phyloP scores from a whole-genome alignment of 108 stramenopile species.

The Nannochloropsis salina region DNA sequence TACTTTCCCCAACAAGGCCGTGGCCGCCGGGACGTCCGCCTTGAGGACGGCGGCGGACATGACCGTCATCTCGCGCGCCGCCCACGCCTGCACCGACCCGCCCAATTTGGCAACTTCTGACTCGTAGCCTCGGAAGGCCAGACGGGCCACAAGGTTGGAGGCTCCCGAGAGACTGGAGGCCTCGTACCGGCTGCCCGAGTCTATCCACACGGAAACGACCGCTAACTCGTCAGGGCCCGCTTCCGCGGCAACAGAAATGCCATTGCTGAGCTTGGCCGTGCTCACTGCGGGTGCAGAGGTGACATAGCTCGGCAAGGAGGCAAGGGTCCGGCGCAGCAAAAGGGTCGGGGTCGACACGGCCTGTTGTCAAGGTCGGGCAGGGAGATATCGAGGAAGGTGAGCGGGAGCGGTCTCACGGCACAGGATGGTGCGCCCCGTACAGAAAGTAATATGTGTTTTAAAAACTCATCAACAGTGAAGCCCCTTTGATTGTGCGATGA shows the following conservation, averaged over 20 bases:
- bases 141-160: conserved; percentile 94
- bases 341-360: not conserved
- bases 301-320: conserved; percentile 16
- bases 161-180: conserved; percentile 85
- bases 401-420: not conserved
- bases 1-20: conserved; percentile 89
- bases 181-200: conserved; percentile 76
- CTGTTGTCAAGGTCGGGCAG: not conserved
- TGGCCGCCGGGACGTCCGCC: conserved; percentile 79
- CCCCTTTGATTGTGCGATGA: too few species aligned
- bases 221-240: conserved; percentile 55
- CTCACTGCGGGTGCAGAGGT: not conserved
- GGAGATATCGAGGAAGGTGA: not conserved
- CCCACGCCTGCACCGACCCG: conserved; percentile 66
- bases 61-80: conserved; percentile 94
- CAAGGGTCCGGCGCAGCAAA: not conserved
- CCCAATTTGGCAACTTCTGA: conserved; percentile 36
- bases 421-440: too few species aligned
- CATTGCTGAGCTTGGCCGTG: conserved; percentile 23
- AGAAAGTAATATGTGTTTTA: too few species aligned
- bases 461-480: too few species aligned
- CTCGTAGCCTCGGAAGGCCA: conserved; percentile 77
- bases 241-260: conserved; percentile 39
- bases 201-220: conserved; percentile 54
- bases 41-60: conserved; percentile 96